Conservation (phyloP, 1,139 yeast species). For the Yarrowia galli region DNA sequence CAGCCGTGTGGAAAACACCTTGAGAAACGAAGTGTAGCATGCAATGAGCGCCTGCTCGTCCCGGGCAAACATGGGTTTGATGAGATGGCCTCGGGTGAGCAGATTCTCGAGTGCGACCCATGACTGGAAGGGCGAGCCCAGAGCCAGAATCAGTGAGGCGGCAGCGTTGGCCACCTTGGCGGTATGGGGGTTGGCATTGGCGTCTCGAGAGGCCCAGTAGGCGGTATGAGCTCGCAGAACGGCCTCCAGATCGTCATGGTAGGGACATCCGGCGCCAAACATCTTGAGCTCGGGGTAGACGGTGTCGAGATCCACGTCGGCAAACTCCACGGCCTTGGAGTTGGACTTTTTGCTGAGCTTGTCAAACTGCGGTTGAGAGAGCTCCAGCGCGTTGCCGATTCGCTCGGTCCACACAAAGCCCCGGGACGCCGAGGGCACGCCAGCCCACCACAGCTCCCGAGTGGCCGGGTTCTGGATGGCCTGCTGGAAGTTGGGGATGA, state of each 20-base stretch:
- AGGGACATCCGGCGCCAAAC: constrained; percentile 54
- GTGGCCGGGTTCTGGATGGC: constrained; percentile 54
- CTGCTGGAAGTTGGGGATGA: constrained; percentile 53
- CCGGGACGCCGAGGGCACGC: constrained; percentile 61
- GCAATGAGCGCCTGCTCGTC: constrained; percentile 49
- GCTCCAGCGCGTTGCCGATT: constrained; percentile 53
- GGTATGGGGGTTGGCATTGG: constrained; percentile 34
- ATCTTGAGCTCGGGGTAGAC: constrained; percentile 57
- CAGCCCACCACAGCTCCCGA: constrained; percentile 72
- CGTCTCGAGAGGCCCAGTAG: constrained; percentile 44
- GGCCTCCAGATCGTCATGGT: constrained; percentile 50
- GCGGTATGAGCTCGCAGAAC: constrained; percentile 50
- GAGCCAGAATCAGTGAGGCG: constrained; percentile 55
- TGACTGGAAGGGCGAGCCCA: constrained; percentile 53
- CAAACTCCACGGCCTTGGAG: constrained; percentile 41
- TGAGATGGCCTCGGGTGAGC: constrained; percentile 50
- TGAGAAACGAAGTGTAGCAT: constrained; percentile 57
- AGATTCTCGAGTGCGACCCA: constrained; percentile 58
- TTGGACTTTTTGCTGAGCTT: constrained; percentile 40
- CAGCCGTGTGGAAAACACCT: constrained; percentile 56
- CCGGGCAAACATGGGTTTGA: constrained; percentile 45
- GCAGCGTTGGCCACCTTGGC: constrained; percentile 49
- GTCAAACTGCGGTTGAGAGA: constrained; percentile 43
- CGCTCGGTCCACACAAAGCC: constrained; percentile 61
- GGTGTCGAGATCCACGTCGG: constrained; percentile 48